These are phyloP conservation scores for Leptoxyphium fumago DNA, from an alignment of 2,329 filamentous ascomycete genomes.

Conservation along the genomic window DNA sequence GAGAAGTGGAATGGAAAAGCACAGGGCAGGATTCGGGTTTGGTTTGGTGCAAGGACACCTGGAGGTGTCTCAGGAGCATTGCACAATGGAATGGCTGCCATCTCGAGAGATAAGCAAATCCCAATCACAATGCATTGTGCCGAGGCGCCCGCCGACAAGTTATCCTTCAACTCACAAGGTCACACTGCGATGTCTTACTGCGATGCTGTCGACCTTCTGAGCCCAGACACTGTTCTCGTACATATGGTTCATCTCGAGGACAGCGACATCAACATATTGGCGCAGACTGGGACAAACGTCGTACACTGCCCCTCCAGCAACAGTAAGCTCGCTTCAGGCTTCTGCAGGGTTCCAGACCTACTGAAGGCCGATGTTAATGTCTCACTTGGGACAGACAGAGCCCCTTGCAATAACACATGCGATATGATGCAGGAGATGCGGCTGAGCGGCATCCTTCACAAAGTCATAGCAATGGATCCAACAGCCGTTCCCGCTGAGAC, in stretches of 20 bases:
- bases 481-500: slow-evolving; percentile 28
- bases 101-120: slow-evolving; percentile 18
- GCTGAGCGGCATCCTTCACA: slow-evolving; percentile 35
- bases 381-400: slow-evolving; percentile 37
- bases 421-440: slow-evolving; percentile 41
- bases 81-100: slow-evolving; percentile 21
- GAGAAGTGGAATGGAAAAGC: slow-evolving; percentile 23
- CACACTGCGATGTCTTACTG: slow-evolving; percentile 33
- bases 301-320: slow-evolving; percentile 40
- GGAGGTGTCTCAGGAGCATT: slow-evolving; percentile 21
- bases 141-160: slow-evolving; percentile 20
- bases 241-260: slow-evolving; percentile 39
- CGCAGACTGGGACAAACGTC: slow-evolving; percentile 29
- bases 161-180: slow-evolving; percentile 17
- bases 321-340: slow-evolving; percentile 37
- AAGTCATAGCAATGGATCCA: slow-evolving; percentile 29
- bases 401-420: slow-evolving; percentile 38
- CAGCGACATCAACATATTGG: slow-evolving; percentile 26
- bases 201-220: slow-evolving; percentile 23
- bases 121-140: slow-evolving; percentile 27
- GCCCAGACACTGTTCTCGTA: slow-evolving; percentile 32
- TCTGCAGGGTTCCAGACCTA: slow-evolving; percentile 33
- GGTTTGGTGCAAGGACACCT: slow-evolving; percentile 25
- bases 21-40: slow-evolving; percentile 22
- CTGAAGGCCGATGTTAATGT: slow-evolving; percentile 31